Evolutionary conservation across 1,284 basidiomycete species (phyloP), one percentile per base, ranked within the genome.

Genomic region (Paramarasmius palmivorus): DNA sequence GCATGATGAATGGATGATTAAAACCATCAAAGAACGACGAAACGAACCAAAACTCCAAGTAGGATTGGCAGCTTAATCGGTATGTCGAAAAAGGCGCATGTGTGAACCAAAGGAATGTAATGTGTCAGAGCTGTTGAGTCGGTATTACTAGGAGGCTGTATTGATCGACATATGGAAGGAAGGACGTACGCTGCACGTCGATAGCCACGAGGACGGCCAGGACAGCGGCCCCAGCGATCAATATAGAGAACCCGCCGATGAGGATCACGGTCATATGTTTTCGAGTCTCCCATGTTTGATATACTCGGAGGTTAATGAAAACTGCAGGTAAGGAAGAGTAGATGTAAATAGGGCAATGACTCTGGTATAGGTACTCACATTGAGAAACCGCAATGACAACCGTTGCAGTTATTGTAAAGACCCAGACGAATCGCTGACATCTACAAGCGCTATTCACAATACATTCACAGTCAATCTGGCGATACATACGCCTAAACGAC

Each of bases 371-470:
- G n/a, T n/a, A 44, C 23, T 44, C n/a, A 44, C 41, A 44, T 26
- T 44, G 41, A 9, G 41, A 44, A 12, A 25, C 23, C 15, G 23
- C 23, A 25, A 44, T 22, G 20, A 44, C 25, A 23, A 25, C 15
- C 6, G 23, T 44, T 10, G 41, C 41, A 6, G 22, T 15, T 15
- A 44, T 25, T 14, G 41, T 44, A 25, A 44, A 44, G 9, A 44
- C 41, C 41, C 41, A 44, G 14, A 44, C 25, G n/a, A 44, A 44
- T 44, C 41, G 20, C 25, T 22, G 41, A 25, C 41, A 44, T 15
- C 41, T 44, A 6, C 1, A 5, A 25, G 17, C 3, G 15, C 1
- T 6, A 15, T 44, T 22, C 3, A 25, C 3, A 10, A 12, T 32
- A 6, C 12, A 6, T 32, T 32, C 29, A 12, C 7, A 32, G 12